Conservation (phyloP, 2,329 filamentous ascomycete genomes). For the Aspergillus sp. region DNA sequence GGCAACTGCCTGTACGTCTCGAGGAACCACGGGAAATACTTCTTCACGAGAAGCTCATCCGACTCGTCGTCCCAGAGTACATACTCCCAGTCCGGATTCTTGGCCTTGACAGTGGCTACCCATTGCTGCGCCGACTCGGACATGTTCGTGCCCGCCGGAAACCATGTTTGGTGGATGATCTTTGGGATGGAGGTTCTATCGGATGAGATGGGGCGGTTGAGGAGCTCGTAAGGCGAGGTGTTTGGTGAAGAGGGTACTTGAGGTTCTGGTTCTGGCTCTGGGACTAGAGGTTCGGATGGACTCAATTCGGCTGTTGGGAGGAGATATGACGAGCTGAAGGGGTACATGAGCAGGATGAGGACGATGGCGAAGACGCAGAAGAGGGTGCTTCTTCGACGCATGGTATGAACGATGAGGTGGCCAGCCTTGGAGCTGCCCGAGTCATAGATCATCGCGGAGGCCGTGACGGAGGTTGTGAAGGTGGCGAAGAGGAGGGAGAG, state of each 20-base stretch:
- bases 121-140: conserved; percentile 18
- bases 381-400: background rate
- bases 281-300: background rate
- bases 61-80: conserved; percentile 24
- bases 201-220: conserved; percentile 13
- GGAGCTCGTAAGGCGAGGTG: conserved; percentile 13
- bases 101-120: conserved; percentile 16
- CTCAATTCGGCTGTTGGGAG: background rate
- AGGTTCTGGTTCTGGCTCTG: background rate
- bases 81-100: conserved; percentile 22
- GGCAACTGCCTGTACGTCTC: conserved; percentile 16
- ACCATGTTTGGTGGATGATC: conserved; percentile 25
- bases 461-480: too few relatives aligned
- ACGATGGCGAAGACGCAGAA: background rate
- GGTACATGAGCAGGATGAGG: conserved; percentile 2
- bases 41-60: conserved; percentile 16
- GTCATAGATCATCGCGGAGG: background rate
- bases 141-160: conserved; percentile 24
- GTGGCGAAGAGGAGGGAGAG: background rate
- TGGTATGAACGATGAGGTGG: background rate
- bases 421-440: background rate
- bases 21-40: conserved; percentile 21
- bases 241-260: background rate
- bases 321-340: background rate
- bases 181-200: conserved; percentile 20